A percentile compares a stretch with the other conserved stretches of the same genome.
These are phyloP conservation scores for Exophiala alcalophila DNA, from an alignment of 2,329 filamentous ascomycete species.

Conservation along the genomic window DNA sequence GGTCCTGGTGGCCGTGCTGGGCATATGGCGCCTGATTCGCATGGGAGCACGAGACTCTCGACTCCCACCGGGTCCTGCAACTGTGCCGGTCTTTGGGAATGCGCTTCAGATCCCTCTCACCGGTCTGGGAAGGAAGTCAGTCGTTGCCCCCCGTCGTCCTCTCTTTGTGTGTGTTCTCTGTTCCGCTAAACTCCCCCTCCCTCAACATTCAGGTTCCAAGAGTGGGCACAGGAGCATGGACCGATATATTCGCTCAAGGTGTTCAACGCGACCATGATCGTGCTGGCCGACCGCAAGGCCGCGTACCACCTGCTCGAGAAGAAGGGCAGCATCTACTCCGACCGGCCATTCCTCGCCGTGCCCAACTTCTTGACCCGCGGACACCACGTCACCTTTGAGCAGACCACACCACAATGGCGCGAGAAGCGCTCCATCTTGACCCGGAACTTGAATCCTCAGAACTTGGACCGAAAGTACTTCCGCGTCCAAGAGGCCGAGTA, in stretches of 20 bases:
- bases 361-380: constrained; percentile 20
- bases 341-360: constrained; percentile 36
- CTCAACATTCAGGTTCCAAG: constrained; percentile 34
- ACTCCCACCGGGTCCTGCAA: constrained; percentile 38
- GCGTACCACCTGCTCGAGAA: constrained; percentile 47
- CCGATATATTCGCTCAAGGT: constrained; percentile 44
- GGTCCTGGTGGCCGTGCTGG: background rate
- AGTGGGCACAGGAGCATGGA: constrained; percentile 46
- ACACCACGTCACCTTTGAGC: constrained; percentile 22
- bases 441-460: constrained; percentile 47
- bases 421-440: constrained; percentile 36
- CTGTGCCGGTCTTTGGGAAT: constrained; percentile 49
- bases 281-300: constrained; percentile 41
- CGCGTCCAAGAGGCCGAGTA: constrained; percentile 28
- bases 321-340: constrained; percentile 43
- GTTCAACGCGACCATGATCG: constrained; percentile 39
- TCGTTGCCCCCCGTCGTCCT: background rate
- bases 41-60: constrained; percentile 16
- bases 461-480: constrained; percentile 36
- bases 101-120: constrained; percentile 41
- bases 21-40: constrained; percentile 1
- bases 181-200: too few relatives aligned
- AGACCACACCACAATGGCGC: constrained; percentile 21
- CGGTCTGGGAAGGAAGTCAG: constrained; percentile 33
- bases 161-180: too few relatives aligned